Conservation (phyloP, 1,284 basidiomycete species). For the Tetrapyrgos nigripes region DNA sequence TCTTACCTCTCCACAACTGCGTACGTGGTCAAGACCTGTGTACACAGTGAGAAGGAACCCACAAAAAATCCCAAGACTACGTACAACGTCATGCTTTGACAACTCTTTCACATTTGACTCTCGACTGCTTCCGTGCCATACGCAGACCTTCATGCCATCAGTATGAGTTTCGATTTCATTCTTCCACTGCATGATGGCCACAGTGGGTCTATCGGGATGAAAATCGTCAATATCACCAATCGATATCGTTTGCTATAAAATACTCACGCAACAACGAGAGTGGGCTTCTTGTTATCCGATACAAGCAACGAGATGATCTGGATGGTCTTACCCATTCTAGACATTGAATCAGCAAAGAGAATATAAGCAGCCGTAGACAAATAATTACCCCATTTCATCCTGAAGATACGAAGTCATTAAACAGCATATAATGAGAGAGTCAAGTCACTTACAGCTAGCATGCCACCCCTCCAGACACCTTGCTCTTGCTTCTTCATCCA, state of each 20-base stretch:
- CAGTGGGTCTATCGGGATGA: slow-evolving; percentile 77
- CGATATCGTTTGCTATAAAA: slow-evolving; percentile 3
- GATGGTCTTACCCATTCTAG: slow-evolving; percentile 98
- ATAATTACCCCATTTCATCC: slow-evolving; percentile 88
- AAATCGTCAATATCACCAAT: slow-evolving; percentile 7
- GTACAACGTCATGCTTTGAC: slow-evolving; percentile 87
- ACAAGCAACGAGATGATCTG: slow-evolving; percentile 94
- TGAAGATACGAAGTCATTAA: slow-evolving; percentile 33
- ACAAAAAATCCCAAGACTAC: slow-evolving; percentile 12
- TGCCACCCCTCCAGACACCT: slow-evolving; percentile 88
- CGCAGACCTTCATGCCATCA: slow-evolving; percentile 78
- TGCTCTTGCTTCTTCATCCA: slow-evolving; percentile 98
- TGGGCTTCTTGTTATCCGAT: slow-evolving; percentile 80
- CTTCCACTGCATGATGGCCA: slow-evolving; percentile 98
- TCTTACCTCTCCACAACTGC: slow-evolving; percentile 79
- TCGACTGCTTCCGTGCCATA: slow-evolving; percentile 91
- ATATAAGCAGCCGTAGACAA: background rate
- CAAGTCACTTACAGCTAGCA: slow-evolving; percentile 78
- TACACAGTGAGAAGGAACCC: slow-evolving; percentile 9
- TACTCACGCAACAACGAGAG: slow-evolving; percentile 88
- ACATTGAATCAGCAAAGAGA: slow-evolving; percentile 16
- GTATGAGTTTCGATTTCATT: slow-evolving; percentile 92
- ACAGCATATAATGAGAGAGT: background rate
- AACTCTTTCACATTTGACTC: slow-evolving; percentile 71
- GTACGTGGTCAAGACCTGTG: slow-evolving; percentile 77